Base-by-base conservation (phyloP, 1,139 yeast genomes). In the Candida buenavistaensis region DNA sequence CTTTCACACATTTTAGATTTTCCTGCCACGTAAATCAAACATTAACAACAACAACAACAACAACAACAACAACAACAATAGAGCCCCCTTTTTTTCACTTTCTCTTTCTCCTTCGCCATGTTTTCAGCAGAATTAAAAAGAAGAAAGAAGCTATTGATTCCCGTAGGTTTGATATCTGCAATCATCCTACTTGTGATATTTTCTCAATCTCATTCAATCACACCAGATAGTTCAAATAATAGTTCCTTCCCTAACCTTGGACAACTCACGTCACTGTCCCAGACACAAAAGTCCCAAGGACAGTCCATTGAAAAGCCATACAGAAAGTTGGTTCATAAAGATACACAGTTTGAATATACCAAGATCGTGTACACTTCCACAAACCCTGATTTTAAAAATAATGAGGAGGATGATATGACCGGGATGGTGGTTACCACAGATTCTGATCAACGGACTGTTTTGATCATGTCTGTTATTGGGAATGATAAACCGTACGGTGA, bases 401-500 rank as follows among this genome's bases (percentile, higher is more conserved):
- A 5, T 12, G 4, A 14, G 5, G 14, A 10, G 6, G 16, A 19
- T 15, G 23, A 19, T 11, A 23, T 17, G 12, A 20, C 22, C 6
- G 22, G 22, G 8, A n/a, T n/a, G n/a, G 22, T 11, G 2, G 13
- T 16, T 5, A 29, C 19, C 8, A 14, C 11, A 6, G 23, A 16
- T 24, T 22, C 26, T 3, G 21, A 20, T 15, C 23, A 34, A 38
- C 48, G 55, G 21, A 45, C 62, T 3, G 41, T 62, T 5, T 35
- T 59, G 11, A 35, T 59, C 3, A 36, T 61, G 22, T 47, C 57
- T 15, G 45, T 57, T 2, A 49, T 65, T 11, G 64, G 57, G 2
- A 51, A 48, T 15, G 36, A 42, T 11, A 39, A 44, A 9, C 57
- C 67, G 17, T 65, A 63, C 37, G 71, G 72, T 1, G 34, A 37